Conservation (phyloP, 148 eudicot genomes). For the Suaeda aralocaspica region DNA sequence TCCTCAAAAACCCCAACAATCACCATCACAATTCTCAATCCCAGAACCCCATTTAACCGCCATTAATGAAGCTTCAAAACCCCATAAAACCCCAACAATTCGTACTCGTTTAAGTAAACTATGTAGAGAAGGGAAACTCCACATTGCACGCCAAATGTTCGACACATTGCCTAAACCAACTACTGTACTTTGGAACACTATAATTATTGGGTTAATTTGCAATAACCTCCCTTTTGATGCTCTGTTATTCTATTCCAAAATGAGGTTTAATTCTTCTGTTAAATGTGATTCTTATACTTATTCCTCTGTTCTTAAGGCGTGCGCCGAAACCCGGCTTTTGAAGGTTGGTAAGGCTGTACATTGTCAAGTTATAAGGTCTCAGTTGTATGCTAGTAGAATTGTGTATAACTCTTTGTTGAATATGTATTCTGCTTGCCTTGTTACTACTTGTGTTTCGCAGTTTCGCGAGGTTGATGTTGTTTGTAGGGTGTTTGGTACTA, state of each 20-base stretch:
- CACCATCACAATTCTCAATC: slow-evolving; percentile 11
- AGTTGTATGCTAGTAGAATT: slow-evolving; percentile 55
- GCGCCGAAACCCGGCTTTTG: slow-evolving; percentile 57
- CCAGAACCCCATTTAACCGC: slow-evolving; percentile 12
- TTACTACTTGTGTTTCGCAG: slow-evolving; percentile 4
- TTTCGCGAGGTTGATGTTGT: slow-evolving; percentile 43
- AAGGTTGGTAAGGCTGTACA: slow-evolving; percentile 73
- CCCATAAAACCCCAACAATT: slow-evolving; percentile 51
- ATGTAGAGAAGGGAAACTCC: slow-evolving; percentile 58
- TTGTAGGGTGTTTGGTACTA: slow-evolving; percentile 48
- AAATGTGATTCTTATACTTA: slow-evolving; percentile 68
- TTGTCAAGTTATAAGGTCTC: slow-evolving; percentile 59
- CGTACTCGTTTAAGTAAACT: slow-evolving; percentile 63
- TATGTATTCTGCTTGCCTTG: slow-evolving; percentile 69
- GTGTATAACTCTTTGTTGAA: slow-evolving; percentile 79
- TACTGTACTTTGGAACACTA: slow-evolving; percentile 84
- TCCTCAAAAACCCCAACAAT: slow-evolving; percentile 6
- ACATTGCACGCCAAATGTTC: slow-evolving; percentile 75
- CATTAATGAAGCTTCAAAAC: slow-evolving; percentile 27
- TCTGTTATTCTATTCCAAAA: slow-evolving; percentile 45
- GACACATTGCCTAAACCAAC: slow-evolving; percentile 72
- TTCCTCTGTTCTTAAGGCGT: slow-evolving; percentile 83
- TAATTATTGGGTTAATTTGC: slow-evolving; percentile 80
- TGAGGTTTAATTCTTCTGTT: slow-evolving; percentile 29
- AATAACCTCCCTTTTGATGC: slow-evolving; percentile 67